These are phyloP conservation scores for Capsicum baccatum DNA, from an alignment of 257 asterid genomes.

Conservation along the genomic window DNA sequence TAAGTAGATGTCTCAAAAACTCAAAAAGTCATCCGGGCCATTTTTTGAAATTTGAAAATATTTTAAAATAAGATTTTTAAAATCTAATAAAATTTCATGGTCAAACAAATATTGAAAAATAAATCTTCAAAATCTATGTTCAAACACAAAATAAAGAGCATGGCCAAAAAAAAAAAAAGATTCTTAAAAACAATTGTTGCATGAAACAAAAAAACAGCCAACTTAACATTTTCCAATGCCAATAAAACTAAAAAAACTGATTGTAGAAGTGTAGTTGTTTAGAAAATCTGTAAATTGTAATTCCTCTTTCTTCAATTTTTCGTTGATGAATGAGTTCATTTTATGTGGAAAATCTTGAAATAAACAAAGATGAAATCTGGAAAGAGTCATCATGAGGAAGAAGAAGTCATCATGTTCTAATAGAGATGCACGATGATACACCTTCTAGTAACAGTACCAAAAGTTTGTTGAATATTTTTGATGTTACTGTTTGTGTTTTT, in stretches of 20 bases:
- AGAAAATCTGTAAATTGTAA: conserved; percentile 34
- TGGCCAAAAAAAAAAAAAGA: neutral
- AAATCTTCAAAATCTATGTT: no score
- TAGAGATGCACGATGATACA: conserved; percentile 64
- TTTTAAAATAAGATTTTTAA: no score
- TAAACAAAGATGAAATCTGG: conserved; percentile 63
- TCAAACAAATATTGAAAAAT: no score
- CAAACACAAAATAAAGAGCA: no score
- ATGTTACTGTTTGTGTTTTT: neutral
- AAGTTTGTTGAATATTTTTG: conserved; percentile 43
- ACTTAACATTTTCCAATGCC: conserved; percentile 14
- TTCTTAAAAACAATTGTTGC: neutral
- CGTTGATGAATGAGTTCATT: conserved; percentile 23
- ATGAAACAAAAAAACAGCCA: conserved; percentile 5
- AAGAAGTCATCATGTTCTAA: conserved; percentile 66
- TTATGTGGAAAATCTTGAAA: conserved; percentile 22
- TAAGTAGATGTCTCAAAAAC: no score
- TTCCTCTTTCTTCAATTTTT: neutral
- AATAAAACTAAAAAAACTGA: conserved; percentile 1
- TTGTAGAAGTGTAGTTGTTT: neutral
- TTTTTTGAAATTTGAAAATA: no score
- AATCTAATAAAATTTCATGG: no score
- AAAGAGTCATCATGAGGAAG: conserved; percentile 72
- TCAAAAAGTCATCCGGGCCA: no score
- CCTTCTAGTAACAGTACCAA: conserved; percentile 57